Percentiles rank a stretch among this genome's conserved stretches.
phyloP scores from a whole-genome alignment of 2,329 filamentous ascomycete genomes.

The Corniculantispora saksenae region DNA sequence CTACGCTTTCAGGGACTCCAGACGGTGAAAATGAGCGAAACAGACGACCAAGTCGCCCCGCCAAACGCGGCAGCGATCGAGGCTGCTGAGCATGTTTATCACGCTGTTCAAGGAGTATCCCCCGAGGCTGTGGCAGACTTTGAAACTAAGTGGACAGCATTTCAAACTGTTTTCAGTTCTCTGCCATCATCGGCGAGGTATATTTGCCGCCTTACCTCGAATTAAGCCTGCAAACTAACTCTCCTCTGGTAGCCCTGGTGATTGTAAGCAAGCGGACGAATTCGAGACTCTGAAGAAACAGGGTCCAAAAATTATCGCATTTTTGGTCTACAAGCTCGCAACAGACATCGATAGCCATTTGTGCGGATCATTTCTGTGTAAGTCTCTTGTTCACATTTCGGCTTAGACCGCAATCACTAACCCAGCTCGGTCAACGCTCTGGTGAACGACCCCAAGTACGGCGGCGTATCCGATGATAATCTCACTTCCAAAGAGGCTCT shows the following conservation, averaged over 20 bases:
- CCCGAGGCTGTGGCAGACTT: constrained; percentile 14
- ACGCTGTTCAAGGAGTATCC: constrained; percentile 1
- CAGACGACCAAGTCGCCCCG: constrained; percentile 1
- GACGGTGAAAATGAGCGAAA: background rate
- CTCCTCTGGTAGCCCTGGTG: constrained; percentile 5
- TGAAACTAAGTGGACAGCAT: constrained; percentile 14
- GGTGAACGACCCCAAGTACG: background rate
- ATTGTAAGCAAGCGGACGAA: constrained; percentile 6
- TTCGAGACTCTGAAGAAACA: constrained; percentile 13
- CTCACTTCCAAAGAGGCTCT: constrained; percentile 13
- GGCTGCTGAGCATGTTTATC: constrained; percentile 7
- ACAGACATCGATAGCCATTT: background rate
- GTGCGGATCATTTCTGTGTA: constrained; percentile 11
- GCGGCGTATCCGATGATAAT: background rate
- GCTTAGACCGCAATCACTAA: background rate
- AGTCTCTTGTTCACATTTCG: background rate
- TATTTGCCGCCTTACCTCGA: background rate
- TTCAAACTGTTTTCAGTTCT: constrained; percentile 12
- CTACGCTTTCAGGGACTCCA: background rate
- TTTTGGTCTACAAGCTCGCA: constrained; percentile 10
- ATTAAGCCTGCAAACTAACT: background rate
- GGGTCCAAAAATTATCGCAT: constrained; percentile 15
- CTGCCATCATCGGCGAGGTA: constrained; percentile 14
- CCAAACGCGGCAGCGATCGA: constrained; percentile 7
- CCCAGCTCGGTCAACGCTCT: constrained; percentile 13